Percentiles rank a stretch among this genome's conserved stretches.
These are phyloP conservation scores for Talaromyces funiculosus DNA, from an alignment of 2,329 filamentous ascomycete genomes.

Conservation along the genomic window DNA sequence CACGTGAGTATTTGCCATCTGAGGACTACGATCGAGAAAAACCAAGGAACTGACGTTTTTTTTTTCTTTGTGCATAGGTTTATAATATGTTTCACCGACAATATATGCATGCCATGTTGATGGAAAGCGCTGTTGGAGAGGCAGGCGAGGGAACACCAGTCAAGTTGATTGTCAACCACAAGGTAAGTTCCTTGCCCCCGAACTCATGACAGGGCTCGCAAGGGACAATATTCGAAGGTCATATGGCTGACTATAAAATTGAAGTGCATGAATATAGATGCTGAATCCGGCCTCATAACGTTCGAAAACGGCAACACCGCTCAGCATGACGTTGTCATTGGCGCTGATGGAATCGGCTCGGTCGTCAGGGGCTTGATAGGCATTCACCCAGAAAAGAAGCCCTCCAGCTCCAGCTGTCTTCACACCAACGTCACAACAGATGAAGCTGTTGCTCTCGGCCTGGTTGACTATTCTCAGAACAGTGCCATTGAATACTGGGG, in stretches of 20 bases:
- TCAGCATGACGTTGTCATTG: conserved; percentile 57
- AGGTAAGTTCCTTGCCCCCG: background rate
- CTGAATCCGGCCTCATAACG: conserved; percentile 44
- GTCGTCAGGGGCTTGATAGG: conserved; percentile 58
- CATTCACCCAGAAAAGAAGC: conserved; percentile 55
- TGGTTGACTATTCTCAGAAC: conserved; percentile 58
- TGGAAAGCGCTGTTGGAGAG: conserved; percentile 50
- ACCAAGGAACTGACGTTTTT: background rate
- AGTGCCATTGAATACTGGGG: conserved; percentile 65
- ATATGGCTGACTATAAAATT: background rate
- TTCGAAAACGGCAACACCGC: conserved; percentile 50
- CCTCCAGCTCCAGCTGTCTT: conserved; percentile 56
- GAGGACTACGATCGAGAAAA: background rate
- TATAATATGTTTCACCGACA: conserved; percentile 67
- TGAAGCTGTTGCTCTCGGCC: conserved; percentile 54
- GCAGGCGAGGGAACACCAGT: conserved; percentile 52
- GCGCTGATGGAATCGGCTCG: conserved; percentile 64
- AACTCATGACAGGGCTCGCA: background rate
- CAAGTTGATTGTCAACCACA: conserved; percentile 55
- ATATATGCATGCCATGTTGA: conserved; percentile 64
- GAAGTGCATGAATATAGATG: conserved; percentile 44
- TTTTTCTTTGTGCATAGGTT: conserved; percentile 18
- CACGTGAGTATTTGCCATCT: conserved; percentile 31
- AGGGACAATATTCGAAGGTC: background rate
- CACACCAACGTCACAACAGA: conserved; percentile 60